Evolutionary conservation across 2,329 filamentous ascomycete species (phyloP), one percentile per base, ranked within the genome.

Genomic region (Tolypocladium sp.): DNA sequence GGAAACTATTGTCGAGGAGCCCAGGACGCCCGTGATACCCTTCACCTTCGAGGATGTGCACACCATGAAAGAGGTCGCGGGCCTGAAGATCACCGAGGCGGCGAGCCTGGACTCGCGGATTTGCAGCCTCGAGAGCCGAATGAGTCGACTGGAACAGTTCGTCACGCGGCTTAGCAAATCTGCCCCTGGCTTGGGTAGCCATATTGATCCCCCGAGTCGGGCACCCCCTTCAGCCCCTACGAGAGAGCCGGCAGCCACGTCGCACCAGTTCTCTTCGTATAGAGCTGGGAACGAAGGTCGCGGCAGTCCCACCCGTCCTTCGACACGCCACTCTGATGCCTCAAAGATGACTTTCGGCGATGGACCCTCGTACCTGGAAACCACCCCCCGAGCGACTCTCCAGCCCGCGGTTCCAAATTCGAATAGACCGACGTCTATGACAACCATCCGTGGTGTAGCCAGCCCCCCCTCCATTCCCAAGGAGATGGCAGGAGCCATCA

Each of bases 21-120:
- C 73, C 2, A 69, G 68, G 57, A 73, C 73, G 40, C 76, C 75
- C 9, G 75, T 76, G 3, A 77, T 82, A 58, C 79, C 82, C 0
- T 85, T 86, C 64, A 75, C 79, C 59, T 85, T 86, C 66, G 79
- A 77, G 5, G 73, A 78, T 27, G 70, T 82, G 55, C 68, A 71
- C 12, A 70, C 72, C 25, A 74, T 79, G 67, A 77, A 76, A 54
- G 75, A 77, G 63, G 75, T 80, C 71, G 73, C 76, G 0, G 79
- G 76, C 35, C 82, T 83, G 80, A 84, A 81, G 65, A 84, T 84
- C 60, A 84, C 82, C 1, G 76, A 83, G 63, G 79, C 78, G 20
- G 78, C 77, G 13, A 80, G 75, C 63, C 66, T 85, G 12, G 82
- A 86, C 64, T 77, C 77, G 12, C 77, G 83, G 15, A 75, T 87